A percentile compares a stretch with the other conserved stretches of the same genome.
Evolutionary conservation across 2,329 filamentous ascomycete species (phyloP).

Genomic region (Neurospora crassa): DNA sequence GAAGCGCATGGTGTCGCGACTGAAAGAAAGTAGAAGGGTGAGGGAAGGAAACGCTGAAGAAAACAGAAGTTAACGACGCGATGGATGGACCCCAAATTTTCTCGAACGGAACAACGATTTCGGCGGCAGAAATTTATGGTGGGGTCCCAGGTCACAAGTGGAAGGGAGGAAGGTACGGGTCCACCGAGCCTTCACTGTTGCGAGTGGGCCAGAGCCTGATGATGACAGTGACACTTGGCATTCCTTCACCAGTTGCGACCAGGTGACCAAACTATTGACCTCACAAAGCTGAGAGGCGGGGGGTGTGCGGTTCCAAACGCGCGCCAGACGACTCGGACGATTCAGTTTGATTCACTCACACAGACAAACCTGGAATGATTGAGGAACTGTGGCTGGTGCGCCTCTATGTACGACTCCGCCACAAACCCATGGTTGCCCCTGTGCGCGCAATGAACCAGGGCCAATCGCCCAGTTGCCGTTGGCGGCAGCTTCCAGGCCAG

Average conservation of each 20-base stretch:
- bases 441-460: background rate
- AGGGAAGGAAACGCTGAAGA: background rate
- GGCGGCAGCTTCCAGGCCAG: background rate
- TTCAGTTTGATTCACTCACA: background rate
- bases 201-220: background rate
- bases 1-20: background rate
- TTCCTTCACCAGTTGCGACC: background rate
- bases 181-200: too few relatives aligned
- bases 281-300: background rate
- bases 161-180: background rate
- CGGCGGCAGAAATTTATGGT: background rate
- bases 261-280: background rate
- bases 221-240: background rate
- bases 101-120: background rate
- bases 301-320: background rate
- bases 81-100: background rate
- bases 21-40: background rate
- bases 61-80: background rate
- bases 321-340: background rate
- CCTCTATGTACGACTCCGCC: background rate
- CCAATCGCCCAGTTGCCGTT: background rate
- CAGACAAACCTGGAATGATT: background rate
- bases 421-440: background rate
- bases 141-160: background rate
- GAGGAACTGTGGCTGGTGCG: background rate